A percentile compares a stretch with the other conserved stretches of the same genome.
phyloP scores from a whole-genome alignment of 2,329 filamentous ascomycete genomes.

The Fusarium sp. region DNA sequence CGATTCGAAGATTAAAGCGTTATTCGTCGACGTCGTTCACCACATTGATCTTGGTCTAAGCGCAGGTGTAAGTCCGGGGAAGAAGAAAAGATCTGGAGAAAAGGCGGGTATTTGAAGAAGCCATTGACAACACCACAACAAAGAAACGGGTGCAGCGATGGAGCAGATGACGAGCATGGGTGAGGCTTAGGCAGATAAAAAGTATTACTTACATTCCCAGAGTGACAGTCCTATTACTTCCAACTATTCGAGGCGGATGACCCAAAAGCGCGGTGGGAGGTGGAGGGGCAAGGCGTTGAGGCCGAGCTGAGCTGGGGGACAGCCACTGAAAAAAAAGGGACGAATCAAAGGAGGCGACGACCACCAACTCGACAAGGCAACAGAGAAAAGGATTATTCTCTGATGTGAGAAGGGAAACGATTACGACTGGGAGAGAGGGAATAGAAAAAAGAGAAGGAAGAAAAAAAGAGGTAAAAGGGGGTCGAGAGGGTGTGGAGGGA shows the following conservation, averaged over 20 bases:
- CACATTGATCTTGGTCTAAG: conserved; percentile 46
- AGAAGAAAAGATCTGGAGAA: conserved; percentile 17
- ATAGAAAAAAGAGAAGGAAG: background rate
- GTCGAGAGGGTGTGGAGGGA: conserved; percentile 31
- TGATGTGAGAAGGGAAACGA: background rate
- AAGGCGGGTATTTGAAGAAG: conserved; percentile 25
- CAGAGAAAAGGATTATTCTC: conserved; percentile 16
- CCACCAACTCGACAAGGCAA: conserved; percentile 30
- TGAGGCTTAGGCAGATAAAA: conserved; percentile 25
- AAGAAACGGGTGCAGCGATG: background rate
- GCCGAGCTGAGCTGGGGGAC: conserved; percentile 16
- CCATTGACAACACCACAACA: conserved; percentile 28
- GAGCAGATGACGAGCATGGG: background rate
- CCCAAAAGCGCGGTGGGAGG: conserved; percentile 30
- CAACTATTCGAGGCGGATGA: conserved; percentile 28
- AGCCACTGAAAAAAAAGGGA: conserved; percentile 19
- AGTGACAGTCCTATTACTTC: conserved; percentile 8
- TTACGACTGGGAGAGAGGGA: background rate
- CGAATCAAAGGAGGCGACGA: conserved; percentile 7
- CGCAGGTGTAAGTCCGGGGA: conserved; percentile 40
- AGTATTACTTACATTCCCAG: conserved; percentile 32
- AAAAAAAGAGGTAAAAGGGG: conserved; percentile 27
- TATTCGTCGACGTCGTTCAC: conserved; percentile 44
- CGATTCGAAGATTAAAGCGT: conserved; percentile 56
- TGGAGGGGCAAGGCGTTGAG: conserved; percentile 32